Percentiles rank a stretch among this genome's conserved stretches.
phyloP scores from a whole-genome alignment of 2,329 filamentous ascomycete genomes.

The Grosmannia huntii region DNA sequence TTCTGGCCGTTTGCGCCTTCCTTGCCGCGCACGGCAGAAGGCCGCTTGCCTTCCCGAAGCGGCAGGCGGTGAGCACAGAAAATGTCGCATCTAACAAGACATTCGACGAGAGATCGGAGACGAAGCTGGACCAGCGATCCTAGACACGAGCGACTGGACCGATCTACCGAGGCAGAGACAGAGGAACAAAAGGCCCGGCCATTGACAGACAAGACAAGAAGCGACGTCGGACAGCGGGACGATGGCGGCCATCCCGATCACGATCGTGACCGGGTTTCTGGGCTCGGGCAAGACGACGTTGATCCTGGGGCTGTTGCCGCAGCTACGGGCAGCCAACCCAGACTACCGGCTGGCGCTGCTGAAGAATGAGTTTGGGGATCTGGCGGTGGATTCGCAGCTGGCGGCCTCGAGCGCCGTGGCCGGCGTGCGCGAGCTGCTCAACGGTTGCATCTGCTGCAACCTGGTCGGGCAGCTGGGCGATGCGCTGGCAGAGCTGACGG shows the following conservation, averaged over 20 bases:
- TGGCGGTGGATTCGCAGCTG: slow-evolving; percentile 87
- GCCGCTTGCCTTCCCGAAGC: too few relatives aligned
- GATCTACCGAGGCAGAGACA: too few relatives aligned
- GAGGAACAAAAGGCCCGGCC: too few relatives aligned
- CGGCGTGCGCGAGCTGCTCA: slow-evolving; percentile 83
- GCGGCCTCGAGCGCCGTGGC: slow-evolving; percentile 72
- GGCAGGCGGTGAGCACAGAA: too few relatives aligned
- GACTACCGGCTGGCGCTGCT: slow-evolving; percentile 81
- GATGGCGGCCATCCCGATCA: slow-evolving; percentile 71
- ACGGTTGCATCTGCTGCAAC: slow-evolving; percentile 98
- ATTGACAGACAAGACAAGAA: too few relatives aligned
- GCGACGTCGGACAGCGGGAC: too few relatives aligned
- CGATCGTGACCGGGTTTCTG: slow-evolving; percentile 90
- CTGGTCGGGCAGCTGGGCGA: slow-evolving; percentile 81
- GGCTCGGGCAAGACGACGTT: slow-evolving; percentile 94
- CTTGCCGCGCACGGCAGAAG: too few relatives aligned
- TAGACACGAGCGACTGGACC: too few relatives aligned
- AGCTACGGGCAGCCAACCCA: slow-evolving; percentile 61
- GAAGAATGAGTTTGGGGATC: slow-evolving; percentile 96
- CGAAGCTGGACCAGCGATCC: too few relatives aligned
- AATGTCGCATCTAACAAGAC: too few relatives aligned
- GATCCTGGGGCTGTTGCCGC: slow-evolving; percentile 84
- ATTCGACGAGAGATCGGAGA: too few relatives aligned
- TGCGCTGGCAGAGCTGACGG: slow-evolving; percentile 62
- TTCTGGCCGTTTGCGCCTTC: too few relatives aligned